Evolutionary conservation across 1,284 basidiomycete species (phyloP), one percentile per base, ranked within the genome.

Genomic region (Phylloporus gajari): DNA sequence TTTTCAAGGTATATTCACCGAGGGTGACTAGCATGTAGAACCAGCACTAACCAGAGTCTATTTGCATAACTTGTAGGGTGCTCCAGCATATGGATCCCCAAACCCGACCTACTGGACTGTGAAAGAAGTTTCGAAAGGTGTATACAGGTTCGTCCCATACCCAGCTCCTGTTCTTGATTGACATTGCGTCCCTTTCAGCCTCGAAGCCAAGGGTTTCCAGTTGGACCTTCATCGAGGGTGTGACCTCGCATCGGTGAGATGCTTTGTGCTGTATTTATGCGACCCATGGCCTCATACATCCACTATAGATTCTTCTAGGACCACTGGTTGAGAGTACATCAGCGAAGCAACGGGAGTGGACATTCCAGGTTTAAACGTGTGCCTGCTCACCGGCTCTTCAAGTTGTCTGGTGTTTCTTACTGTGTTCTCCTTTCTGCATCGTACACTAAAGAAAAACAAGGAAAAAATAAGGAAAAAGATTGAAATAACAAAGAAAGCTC

Each of bases 21-120:
- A 32, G 56, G n/a, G 30, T 58, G 19, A 17, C 30, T 5, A 21
- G 4, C 15, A 17, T 32, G 58, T 56, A 19, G 53, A 56, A 32
- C 15, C 3, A 60, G 32, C 9, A 25, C 35, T 25, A 25, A 60
- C 13, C n/a, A 17, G 53, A 27, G 19, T 25, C 27, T 7, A 30
- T 38, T 23, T 38, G 32, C 5, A 19, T 32, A 25, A 38, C 12
- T 60, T 21, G 42, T 42, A 62, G 60, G 40, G 11, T n/a, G 35
- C 40, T 27, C 60, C 60, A 11, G 15, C 42, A 15, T 40, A 42
- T 7, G 38, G 12, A 27, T 62, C 60, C 27, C 27, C 19, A 21
- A 62, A 40, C 38, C 60, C 60, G 19, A 62, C 60, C 40, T 27
- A 30, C 60, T 62, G 40, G 40, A 62, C 60, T 15, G 40, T 62